Base-by-base conservation (phyloP, 176 grass and related monocot genomes). In the Carex myosuroides region DNA sequence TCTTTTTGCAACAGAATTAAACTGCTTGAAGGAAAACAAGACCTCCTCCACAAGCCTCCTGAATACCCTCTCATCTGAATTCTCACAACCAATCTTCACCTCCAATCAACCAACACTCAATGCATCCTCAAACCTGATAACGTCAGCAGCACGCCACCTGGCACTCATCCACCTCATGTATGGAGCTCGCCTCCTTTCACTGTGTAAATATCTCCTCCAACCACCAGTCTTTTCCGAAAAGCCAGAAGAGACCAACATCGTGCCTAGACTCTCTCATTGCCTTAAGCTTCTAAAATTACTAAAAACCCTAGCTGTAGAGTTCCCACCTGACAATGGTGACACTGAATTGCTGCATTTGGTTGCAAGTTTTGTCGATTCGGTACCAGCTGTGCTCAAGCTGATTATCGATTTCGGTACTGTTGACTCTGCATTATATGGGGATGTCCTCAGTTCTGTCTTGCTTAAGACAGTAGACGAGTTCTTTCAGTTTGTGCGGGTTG, bases 381-480 rank as follows among this genome's bases (percentile, higher is more conserved):
- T 93, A 72, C 96, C 92, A 79, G 70, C 79, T 12, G 88, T 95
- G 83, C 93, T 98, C 63, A 87, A 86, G 84, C 64, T 92, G 70
- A 93, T 82, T 87, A 90, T 95, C 56, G 94, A 95, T 79, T 91
- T 93, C 56, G 83, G 87, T 89, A 93, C 89, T 60, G 80, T 81
- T 85, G 91, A 93, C 53, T 74, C 83, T 84, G 75, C 86, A 46
- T 82, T 87, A 63, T 89, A 81, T 85, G 91, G 56, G 59, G 86
- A 91, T 87, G 86, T 84, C 84, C 80, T 92, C 86, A 89, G 93
- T 79, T 87, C 71, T 64, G 64, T 95, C 64, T 86, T 92, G 33
- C 67, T 98, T 83, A 91, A 98, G 81, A 98, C 90, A 84, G 70
- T 98, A 70, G 91, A 98, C 65, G 93, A 95, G 85, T 95, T 95